These are phyloP conservation scores for Boletales sp. DNA, from an alignment of 768 basidiomycete species.

Conservation along the genomic window DNA sequence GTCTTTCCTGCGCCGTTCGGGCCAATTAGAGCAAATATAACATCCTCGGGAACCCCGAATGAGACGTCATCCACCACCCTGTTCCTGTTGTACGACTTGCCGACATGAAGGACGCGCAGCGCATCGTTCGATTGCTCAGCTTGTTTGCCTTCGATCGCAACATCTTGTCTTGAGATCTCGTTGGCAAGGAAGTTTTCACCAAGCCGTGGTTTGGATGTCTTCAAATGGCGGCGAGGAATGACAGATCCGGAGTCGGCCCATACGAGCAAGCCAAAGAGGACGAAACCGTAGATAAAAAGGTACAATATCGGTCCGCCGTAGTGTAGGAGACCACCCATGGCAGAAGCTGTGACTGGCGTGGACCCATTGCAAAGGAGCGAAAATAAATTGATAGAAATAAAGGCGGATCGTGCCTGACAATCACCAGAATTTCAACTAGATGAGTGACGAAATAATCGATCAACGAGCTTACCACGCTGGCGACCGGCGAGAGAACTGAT, in stretches of 20 bases:
- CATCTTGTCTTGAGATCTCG: slow-evolving; percentile 42
- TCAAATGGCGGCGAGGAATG: slow-evolving; percentile 37
- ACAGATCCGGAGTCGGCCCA: slow-evolving; percentile 70
- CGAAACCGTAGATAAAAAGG: slow-evolving; percentile 55
- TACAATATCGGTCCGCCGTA: slow-evolving; percentile 78
- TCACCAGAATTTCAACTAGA: background rate
- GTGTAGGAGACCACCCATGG: slow-evolving; percentile 51
- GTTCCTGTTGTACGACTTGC: slow-evolving; percentile 54
- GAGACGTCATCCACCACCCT: slow-evolving; percentile 72
- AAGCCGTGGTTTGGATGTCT: slow-evolving; percentile 12
- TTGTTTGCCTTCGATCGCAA: slow-evolving; percentile 48
- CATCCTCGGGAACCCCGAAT: slow-evolving; percentile 59
- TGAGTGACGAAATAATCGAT: background rate
- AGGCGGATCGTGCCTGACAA: slow-evolving; percentile 55
- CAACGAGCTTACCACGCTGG: slow-evolving; percentile 52
- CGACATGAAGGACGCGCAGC: slow-evolving; percentile 59
- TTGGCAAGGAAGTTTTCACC: slow-evolving; percentile 12
- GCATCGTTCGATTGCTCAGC: slow-evolving; percentile 50
- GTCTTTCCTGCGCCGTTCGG: slow-evolving; percentile 86
- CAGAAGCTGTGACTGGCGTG: slow-evolving; percentile 40
- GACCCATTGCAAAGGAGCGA: slow-evolving; percentile 64
- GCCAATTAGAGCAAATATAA: slow-evolving; percentile 69
- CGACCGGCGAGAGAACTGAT: slow-evolving; percentile 65
- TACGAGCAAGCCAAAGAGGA: slow-evolving; percentile 61
- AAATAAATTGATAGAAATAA: slow-evolving; percentile 79